phyloP scores from a whole-genome alignment of 805 yeast genomes.

The Soucietia sequanensis region DNA sequence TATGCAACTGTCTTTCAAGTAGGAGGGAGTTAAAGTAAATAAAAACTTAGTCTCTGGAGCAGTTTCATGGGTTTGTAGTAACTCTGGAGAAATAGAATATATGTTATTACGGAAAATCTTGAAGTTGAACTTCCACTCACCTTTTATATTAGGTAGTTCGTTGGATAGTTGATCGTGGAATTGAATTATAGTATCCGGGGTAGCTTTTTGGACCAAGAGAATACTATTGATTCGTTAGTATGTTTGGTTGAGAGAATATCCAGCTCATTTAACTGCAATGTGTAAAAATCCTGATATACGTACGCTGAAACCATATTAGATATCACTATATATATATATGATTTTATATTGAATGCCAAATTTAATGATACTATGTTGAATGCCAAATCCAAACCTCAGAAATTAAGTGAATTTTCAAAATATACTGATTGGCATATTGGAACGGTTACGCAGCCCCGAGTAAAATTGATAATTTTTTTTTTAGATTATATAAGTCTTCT shows the following conservation, averaged over 20 bases:
- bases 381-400: no score
- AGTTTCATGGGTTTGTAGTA: constrained; percentile 21
- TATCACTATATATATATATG: no score
- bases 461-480: no score
- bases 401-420: no score
- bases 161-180: constrained; percentile 72
- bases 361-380: no score
- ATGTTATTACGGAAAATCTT: constrained; percentile 67
- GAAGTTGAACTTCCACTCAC: constrained; percentile 67
- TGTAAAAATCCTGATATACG: constrained; percentile 10
- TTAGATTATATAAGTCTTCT: no score
- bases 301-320: constrained; percentile 45
- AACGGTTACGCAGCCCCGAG: no score
- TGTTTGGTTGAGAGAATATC: no score
- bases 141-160: constrained; percentile 59
- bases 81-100: constrained; percentile 43
- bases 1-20: constrained; percentile 45
- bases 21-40: constrained; percentile 52
- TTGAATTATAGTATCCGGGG: constrained; percentile 61
- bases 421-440: no score
- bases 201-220: constrained; percentile 36
- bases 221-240: constrained; percentile 33
- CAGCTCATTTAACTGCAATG: not conserved
- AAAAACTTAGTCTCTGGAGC: constrained; percentile 45
- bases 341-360: no score